phyloP scores from a whole-genome alignment of 1,139 yeast genomes.

The Cylindricascospora bacillispora region DNA sequence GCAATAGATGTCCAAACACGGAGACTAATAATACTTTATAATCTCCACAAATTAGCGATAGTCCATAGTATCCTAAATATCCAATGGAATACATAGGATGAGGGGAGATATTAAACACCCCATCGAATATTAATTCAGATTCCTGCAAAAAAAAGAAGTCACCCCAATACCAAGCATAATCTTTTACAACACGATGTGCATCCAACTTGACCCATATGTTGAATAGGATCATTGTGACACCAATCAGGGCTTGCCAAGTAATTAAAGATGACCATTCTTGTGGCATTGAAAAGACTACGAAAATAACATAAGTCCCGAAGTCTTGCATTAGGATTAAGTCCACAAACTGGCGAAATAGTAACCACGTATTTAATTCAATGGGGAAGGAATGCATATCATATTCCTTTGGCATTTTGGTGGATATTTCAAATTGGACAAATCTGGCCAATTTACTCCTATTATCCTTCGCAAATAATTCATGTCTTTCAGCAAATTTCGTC shows the following conservation, averaged over 20 bases:
- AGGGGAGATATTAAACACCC: slow-evolving; percentile 84
- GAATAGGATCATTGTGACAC: slow-evolving; percentile 45
- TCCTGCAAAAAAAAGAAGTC: slow-evolving; percentile 78
- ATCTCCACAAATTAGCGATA: slow-evolving; percentile 66
- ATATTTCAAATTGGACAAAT: slow-evolving; percentile 37
- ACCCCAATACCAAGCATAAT: slow-evolving; percentile 95
- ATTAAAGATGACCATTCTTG: slow-evolving; percentile 9
- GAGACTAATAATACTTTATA: slow-evolving; percentile 64
- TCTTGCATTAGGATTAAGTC: slow-evolving; percentile 81
- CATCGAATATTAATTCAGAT: slow-evolving; percentile 72
- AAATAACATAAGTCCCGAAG: slow-evolving; percentile 61
- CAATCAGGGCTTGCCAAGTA: slow-evolving; percentile 29
- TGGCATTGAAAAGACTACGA: slow-evolving; percentile 49
- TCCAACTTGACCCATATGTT: slow-evolving; percentile 81
- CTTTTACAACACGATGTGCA: slow-evolving; percentile 83
- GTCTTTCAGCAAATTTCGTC: slow-evolving; percentile 41
- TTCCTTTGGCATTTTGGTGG: slow-evolving; percentile 46
- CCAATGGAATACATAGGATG: slow-evolving; percentile 94
- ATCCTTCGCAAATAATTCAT: slow-evolving; percentile 34
- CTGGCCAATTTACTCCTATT: slow-evolving; percentile 30
- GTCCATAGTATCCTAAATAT: slow-evolving; percentile 78
- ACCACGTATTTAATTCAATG: slow-evolving; percentile 74
- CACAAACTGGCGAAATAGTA: slow-evolving; percentile 65
- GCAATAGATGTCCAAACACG: slow-evolving; percentile 64
- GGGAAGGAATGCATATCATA: slow-evolving; percentile 46